Evolutionary conservation across 169 alveolate genomes (phyloP), one percentile per base, ranked within the genome.

Genomic region (Cryptosporidium felis): DNA sequence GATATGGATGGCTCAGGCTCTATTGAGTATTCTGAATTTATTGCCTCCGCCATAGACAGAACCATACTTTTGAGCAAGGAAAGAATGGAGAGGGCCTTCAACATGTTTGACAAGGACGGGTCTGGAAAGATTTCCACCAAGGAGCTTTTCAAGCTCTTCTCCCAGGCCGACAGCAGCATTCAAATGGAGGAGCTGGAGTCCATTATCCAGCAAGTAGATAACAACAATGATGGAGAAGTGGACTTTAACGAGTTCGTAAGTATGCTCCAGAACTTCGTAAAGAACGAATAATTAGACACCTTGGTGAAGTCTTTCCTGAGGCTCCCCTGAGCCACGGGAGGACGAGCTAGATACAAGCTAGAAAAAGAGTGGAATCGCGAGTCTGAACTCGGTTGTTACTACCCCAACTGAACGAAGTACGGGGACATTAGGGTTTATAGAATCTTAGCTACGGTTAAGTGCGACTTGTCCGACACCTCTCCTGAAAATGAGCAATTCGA

Each of bases 51-150:
- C 45, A 92, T 97, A 85, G 96, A 97, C 85, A 91, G 96, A 34
- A 79, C 92, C 47, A 91, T 91, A 44, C 82, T 97, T 38, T 81
- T 95, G 38, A 92, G 96, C 26, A 89, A 95, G 80, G 97, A 96
- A 63, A 92, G 96, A 41, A 90, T 98, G 80, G 96, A 96, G 81
- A 85, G 91, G 41, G 99, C 99, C 21, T 98, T 97, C 89, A 92
- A 91, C 38, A 89, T 96, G 92, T 97, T 98, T 88, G 99, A 97
- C 89, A 88, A 91, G 44, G 99, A 97, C 82, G 95, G 95, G n/a
- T 95, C 97, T 80, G 99, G 99, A 0, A 91, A 92, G 26, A 95
- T 97, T 9, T 94, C 98, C 6, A 91, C 96, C 10, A 93, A 93
- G 40, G 99, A 97, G 80, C 63, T 97, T 34, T 94, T 96, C 51